These are phyloP conservation scores for Zoysia pacifica DNA, from an alignment of 176 grass and related monocot species.

Conservation along the genomic window DNA sequence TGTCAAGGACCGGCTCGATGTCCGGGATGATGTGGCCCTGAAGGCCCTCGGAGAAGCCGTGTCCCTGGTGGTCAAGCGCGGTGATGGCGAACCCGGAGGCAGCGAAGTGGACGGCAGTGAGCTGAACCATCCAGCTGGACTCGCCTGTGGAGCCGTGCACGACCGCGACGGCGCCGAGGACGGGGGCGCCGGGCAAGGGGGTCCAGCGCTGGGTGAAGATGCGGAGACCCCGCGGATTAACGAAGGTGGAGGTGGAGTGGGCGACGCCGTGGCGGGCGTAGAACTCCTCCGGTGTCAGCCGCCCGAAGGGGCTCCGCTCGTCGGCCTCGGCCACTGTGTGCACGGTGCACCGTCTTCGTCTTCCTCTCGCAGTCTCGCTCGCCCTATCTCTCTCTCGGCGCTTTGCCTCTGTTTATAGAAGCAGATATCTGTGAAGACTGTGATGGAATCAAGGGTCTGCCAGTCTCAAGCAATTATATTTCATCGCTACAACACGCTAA, in stretches of 20 bases:
- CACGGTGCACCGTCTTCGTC: slow-evolving; percentile 51
- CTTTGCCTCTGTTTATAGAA: too few species aligned
- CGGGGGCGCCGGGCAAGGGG: slow-evolving; percentile 16
- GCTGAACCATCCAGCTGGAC: slow-evolving; percentile 72
- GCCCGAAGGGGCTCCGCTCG: slow-evolving; percentile 71
- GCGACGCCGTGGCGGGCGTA: slow-evolving; percentile 67
- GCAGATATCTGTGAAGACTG: too few species aligned
- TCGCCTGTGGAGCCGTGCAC: slow-evolving; percentile 84
- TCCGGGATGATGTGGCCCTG: slow-evolving; percentile 65
- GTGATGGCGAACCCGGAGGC: slow-evolving; percentile 72
- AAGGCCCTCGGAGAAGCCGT: slow-evolving; percentile 85
- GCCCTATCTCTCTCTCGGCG: background rate
- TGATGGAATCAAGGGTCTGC: too few species aligned
- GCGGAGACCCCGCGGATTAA: slow-evolving; percentile 62
- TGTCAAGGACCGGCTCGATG: slow-evolving; percentile 66
- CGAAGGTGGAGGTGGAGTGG: slow-evolving; percentile 76
- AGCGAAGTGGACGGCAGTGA: slow-evolving; percentile 75
- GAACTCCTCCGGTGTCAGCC: slow-evolving; percentile 56
- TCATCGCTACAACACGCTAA: too few species aligned
- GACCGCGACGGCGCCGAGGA: slow-evolving; percentile 61
- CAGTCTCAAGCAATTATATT: too few species aligned
- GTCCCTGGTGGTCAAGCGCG: slow-evolving; percentile 85
- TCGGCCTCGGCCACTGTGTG: slow-evolving; percentile 82
- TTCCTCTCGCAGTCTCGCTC: too few species aligned
- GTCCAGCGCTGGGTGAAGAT: slow-evolving; percentile 87